phyloP scores from a whole-genome alignment of 345 rosid species.

The Eucalyptus lansdowneana region DNA sequence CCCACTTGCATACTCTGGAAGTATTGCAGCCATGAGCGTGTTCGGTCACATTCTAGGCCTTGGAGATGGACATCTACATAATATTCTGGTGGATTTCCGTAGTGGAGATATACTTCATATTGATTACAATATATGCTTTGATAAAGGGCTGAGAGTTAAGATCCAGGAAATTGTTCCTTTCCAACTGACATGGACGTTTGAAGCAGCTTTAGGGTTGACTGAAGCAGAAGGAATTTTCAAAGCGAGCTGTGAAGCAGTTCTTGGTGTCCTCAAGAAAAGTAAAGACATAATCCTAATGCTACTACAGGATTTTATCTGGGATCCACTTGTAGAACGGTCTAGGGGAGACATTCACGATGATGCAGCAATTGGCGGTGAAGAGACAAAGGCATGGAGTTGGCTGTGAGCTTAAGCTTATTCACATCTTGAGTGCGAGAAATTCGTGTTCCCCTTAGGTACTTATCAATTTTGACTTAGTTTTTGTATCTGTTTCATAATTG shows the following conservation, averaged over 20 bases:
- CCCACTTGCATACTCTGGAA: constrained; percentile 55
- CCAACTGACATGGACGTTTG: constrained; percentile 78
- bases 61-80: constrained; percentile 88
- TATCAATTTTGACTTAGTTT: neutral
- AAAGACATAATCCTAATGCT: constrained; percentile 74
- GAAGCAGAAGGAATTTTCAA: constrained; percentile 76
- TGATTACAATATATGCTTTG: constrained; percentile 90
- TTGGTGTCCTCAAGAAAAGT: constrained; percentile 65
- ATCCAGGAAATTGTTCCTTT: constrained; percentile 90
- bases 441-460: constrained; percentile 84
- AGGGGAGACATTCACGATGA: constrained; percentile 91
- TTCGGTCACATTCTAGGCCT: constrained; percentile 88
- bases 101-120: constrained; percentile 91
- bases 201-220: constrained; percentile 78
- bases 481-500: neutral
- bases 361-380: constrained; percentile 92
- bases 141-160: constrained; percentile 78
- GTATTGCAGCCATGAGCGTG: constrained; percentile 93
- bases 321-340: constrained; percentile 94
- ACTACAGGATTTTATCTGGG: constrained; percentile 87
- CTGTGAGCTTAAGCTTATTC: constrained; percentile 91
- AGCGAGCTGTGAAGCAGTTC: constrained; percentile 75
- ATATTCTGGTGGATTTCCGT: constrained; percentile 77
- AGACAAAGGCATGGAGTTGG: constrained; percentile 96
- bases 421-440: constrained; percentile 92